Evolutionary conservation across 2,329 filamentous ascomycete species (phyloP).

Genomic region (Trichoderma sp.): DNA sequence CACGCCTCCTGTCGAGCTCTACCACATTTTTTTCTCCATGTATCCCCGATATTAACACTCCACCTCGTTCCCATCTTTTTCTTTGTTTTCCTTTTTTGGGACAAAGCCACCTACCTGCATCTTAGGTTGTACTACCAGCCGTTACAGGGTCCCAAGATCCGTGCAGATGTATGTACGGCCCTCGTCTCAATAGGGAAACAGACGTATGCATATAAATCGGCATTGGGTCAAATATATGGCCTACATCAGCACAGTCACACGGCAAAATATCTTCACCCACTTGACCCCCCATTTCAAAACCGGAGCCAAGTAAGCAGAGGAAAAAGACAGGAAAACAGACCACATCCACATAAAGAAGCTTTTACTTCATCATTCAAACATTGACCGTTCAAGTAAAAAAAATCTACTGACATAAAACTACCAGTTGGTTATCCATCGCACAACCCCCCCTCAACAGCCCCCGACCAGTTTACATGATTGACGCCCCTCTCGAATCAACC

Average conservation of each 20-base stretch:
- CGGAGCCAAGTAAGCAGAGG: not conserved
- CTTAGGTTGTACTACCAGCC: not conserved
- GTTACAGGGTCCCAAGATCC: not conserved
- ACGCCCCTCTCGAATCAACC: not conserved
- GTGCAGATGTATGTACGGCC: not conserved
- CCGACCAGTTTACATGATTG: not conserved
- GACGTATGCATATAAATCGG: not conserved
- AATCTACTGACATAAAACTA: not conserved
- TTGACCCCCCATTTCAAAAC: not conserved
- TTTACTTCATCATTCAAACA: not conserved
- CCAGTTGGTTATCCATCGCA: not conserved
- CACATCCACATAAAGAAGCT: not conserved
- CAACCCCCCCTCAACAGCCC: not conserved
- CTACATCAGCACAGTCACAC: not conserved
- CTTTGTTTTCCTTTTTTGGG: not conserved
- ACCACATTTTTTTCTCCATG: not conserved
- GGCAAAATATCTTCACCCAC: not conserved
- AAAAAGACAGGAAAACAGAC: too few relatives aligned
- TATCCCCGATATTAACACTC: constrained; percentile 11
- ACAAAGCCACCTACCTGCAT: not conserved
- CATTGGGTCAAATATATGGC: not conserved
- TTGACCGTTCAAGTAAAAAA: not conserved
- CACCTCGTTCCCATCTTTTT: not conserved
- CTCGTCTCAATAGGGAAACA: not conserved
- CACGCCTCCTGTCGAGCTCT: not conserved